phyloP scores from a whole-genome alignment of 148 eudicot species.

The Polygonum aviculare region DNA sequence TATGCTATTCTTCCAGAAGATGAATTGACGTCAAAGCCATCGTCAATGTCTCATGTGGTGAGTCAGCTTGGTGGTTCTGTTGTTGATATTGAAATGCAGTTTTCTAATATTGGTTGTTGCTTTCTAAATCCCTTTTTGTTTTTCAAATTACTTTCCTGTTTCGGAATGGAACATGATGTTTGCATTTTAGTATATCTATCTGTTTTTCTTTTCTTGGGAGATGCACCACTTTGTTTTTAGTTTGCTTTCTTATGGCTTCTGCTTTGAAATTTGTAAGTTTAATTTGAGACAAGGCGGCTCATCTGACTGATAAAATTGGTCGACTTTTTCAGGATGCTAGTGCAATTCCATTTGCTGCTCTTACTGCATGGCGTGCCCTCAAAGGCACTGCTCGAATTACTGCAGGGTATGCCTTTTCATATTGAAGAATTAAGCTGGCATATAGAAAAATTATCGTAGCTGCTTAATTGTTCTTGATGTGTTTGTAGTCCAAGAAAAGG shows the following conservation, averaged over 20 bases:
- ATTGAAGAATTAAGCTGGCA: neutral
- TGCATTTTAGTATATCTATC: neutral
- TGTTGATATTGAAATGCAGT: neutral
- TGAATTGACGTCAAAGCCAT: conserved; percentile 59
- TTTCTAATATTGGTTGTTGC: neutral
- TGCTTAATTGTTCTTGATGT: neutral
- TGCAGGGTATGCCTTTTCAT: conserved; percentile 50
- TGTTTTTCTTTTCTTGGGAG: neutral
- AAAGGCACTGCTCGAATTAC: conserved; percentile 72
- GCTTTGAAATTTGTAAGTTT: neutral
- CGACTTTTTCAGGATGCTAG: conserved; percentile 63
- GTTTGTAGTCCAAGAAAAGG: neutral
- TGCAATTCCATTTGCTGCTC: conserved; percentile 92
- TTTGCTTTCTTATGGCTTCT: neutral
- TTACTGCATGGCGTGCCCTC: conserved; percentile 98
- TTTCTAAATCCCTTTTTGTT: neutral
- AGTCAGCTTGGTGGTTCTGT: conserved; percentile 8
- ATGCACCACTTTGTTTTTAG: neutral
- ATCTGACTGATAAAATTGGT: neutral
- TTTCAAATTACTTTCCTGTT: neutral
- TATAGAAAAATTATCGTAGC: neutral
- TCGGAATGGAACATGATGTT: neutral
- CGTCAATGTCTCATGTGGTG: conserved; percentile 73
- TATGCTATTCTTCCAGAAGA: conserved; percentile 85
- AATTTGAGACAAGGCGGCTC: neutral